phyloP scores from a whole-genome alignment of 768 basidiomycete genomes.

The Tylopilus cervinicoccineus region DNA sequence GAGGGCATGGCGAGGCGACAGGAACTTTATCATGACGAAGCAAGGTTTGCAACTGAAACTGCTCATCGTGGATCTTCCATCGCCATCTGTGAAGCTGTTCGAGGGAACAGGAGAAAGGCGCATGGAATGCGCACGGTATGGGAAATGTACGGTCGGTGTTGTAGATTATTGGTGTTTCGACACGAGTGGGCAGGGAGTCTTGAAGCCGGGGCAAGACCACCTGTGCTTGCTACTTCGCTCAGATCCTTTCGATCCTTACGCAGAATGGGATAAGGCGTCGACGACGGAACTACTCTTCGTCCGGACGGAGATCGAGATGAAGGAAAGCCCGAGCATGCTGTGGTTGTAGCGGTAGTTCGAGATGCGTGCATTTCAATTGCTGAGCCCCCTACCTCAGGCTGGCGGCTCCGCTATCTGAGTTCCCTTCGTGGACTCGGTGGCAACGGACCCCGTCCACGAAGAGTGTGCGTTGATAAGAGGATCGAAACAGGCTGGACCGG shows the following conservation, averaged over 20 bases:
- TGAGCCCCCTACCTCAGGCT: no score
- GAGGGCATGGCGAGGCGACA: conserved; percentile 25
- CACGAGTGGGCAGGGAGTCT: conserved; percentile 20
- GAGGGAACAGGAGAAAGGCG: conserved; percentile 10
- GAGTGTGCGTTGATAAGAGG: neutral
- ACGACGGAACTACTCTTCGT: conserved; percentile 28
- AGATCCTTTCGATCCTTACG: conserved; percentile 29
- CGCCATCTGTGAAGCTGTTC: conserved; percentile 10
- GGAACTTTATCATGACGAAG: conserved; percentile 30
- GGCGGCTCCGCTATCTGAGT: no score
- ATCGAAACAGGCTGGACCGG: neutral
- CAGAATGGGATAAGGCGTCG: conserved; percentile 23
- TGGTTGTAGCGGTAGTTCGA: conserved; percentile 18
- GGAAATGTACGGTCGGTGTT: conserved; percentile 23
- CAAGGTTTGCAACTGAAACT: conserved; percentile 29
- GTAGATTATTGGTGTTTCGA: conserved; percentile 34
- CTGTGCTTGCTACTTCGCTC: conserved; percentile 26
- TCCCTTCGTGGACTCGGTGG: neutral
- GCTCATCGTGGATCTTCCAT: conserved; percentile 21
- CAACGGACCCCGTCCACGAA: neutral
- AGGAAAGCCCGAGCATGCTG: conserved; percentile 11
- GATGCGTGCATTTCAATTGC: neutral
- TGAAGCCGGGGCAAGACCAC: conserved; percentile 25
- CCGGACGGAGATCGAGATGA: conserved; percentile 16
- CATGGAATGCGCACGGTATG: conserved; percentile 15